Conservation (phyloP, 2,329 filamentous ascomycete genomes). For the Epichloe typhina region DNA sequence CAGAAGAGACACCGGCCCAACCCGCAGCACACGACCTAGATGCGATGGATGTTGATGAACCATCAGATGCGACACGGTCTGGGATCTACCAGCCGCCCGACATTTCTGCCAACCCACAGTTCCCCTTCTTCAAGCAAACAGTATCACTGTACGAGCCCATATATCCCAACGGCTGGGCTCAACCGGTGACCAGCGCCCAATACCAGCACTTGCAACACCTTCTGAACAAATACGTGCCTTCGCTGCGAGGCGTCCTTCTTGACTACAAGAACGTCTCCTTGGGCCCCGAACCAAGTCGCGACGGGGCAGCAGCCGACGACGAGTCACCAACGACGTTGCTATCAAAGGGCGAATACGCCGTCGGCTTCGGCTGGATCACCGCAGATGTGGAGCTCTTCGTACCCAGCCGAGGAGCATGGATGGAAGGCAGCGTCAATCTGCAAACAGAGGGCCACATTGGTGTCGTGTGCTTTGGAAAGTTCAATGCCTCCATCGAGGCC, state of each 20-base stretch:
- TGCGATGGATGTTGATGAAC: slow-evolving; percentile 28
- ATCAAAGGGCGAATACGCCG: slow-evolving; percentile 68
- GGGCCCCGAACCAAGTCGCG: slow-evolving; percentile 42
- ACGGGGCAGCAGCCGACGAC: slow-evolving; percentile 33
- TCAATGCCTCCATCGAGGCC: slow-evolving; percentile 78
- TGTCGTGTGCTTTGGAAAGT: slow-evolving; percentile 78
- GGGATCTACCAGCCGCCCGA: slow-evolving; percentile 25
- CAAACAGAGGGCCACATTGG: slow-evolving; percentile 84
- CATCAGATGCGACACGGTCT: slow-evolving; percentile 15
- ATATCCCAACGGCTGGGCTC: slow-evolving; percentile 55
- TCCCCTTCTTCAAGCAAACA: slow-evolving; percentile 69
- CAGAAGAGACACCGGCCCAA: background rate
- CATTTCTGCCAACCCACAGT: slow-evolving; percentile 30
- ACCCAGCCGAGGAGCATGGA: slow-evolving; percentile 56
- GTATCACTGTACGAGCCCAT: slow-evolving; percentile 70
- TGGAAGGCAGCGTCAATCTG: slow-evolving; percentile 73
- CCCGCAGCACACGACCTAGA: slow-evolving; percentile 9
- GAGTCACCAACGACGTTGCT: slow-evolving; percentile 32
- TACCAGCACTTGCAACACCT: slow-evolving; percentile 64
- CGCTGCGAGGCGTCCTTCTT: slow-evolving; percentile 60
- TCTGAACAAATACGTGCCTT: slow-evolving; percentile 62
- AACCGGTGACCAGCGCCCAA: slow-evolving; percentile 56
- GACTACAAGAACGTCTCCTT: slow-evolving; percentile 58
- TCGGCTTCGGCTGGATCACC: slow-evolving; percentile 77
- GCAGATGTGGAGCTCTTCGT: slow-evolving; percentile 77